Percentiles rank a stretch among this genome's conserved stretches.
Evolutionary conservation across 2,329 filamentous ascomycete genomes (phyloP).

Genomic region (Aspergillus sp.): DNA sequence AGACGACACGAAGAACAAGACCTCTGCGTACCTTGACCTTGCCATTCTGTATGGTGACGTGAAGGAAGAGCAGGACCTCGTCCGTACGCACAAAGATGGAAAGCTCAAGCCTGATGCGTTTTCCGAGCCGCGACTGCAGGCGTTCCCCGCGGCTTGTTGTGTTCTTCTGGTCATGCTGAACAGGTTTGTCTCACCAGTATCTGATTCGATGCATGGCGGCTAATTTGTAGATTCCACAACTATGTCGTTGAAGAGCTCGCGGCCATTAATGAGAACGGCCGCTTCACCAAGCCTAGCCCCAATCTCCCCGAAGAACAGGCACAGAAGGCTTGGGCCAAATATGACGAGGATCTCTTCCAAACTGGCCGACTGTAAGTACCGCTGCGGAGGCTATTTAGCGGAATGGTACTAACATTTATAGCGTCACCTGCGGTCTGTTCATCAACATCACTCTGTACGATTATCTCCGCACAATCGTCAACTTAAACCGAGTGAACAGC

Average conservation of each 20-base stretch:
- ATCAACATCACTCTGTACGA: conserved; percentile 79
- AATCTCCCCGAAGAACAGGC: conserved; percentile 56
- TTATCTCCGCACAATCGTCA: conserved; percentile 78
- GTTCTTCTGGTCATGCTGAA: conserved; percentile 75
- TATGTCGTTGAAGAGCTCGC: conserved; percentile 78
- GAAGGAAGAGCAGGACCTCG: conserved; percentile 53
- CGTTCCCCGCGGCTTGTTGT: conserved; percentile 72
- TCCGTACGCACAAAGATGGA: conserved; percentile 70
- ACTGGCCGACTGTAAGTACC: conserved; percentile 65
- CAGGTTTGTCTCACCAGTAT: conserved; percentile 27
- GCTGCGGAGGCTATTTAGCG: conserved; percentile 40
- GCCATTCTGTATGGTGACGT: conserved; percentile 72
- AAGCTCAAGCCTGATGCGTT: conserved; percentile 74
- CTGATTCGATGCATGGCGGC: not conserved
- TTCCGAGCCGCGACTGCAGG: conserved; percentile 70
- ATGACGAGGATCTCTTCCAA: conserved; percentile 79
- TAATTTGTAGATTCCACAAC: conserved; percentile 71
- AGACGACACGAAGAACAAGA: conserved; percentile 66
- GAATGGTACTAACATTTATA: conserved; percentile 31
- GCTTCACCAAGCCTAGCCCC: conserved; percentile 70
- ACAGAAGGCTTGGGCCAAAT: conserved; percentile 63
- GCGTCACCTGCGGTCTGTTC: conserved; percentile 72
- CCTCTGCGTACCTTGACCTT: conserved; percentile 73
- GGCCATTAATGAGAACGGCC: conserved; percentile 80
- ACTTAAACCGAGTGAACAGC: conserved; percentile 71